Conservation (phyloP, 139 green algal genomes). For the Chlamydomonas asymmetrica region DNA sequence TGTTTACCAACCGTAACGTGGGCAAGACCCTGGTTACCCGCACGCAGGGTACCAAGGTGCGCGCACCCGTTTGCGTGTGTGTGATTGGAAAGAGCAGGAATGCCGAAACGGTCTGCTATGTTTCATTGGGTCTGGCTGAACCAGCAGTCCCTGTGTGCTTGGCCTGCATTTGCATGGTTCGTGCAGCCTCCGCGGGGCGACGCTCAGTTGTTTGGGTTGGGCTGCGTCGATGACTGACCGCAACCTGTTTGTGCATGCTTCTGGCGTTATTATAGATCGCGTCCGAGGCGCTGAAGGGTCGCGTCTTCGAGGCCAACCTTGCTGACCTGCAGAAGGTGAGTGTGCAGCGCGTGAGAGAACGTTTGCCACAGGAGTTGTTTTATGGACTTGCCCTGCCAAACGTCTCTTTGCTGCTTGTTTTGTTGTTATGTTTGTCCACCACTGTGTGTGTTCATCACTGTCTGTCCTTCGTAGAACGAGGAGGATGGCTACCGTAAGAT, state of each 20-base stretch:
- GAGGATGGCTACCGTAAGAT: slow-evolving; percentile 98
- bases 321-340: slow-evolving; percentile 95
- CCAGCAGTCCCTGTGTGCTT: slow-evolving; percentile 3
- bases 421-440: too few species aligned
- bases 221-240: not conserved
- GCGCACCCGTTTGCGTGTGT: slow-evolving; percentile 1
- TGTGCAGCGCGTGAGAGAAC: not conserved
- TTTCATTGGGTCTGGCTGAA: too few species aligned
- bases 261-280: slow-evolving; percentile 96
- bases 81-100: not conserved
- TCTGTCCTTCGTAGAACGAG: slow-evolving; percentile 93
- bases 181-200: too few species aligned
- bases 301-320: slow-evolving; percentile 94
- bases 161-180: too few species aligned
- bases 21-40: slow-evolving; percentile 98
- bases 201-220: too few species aligned
- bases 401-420: slow-evolving; percentile 3
- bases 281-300: slow-evolving; percentile 96
- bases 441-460: too few species aligned
- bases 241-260: not conserved
- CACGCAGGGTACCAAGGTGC: slow-evolving; percentile 96
- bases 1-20: slow-evolving; percentile 89
- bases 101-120: too few species aligned
- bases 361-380: too few species aligned
- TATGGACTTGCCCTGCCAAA: not conserved